Percentiles rank a stretch among this genome's conserved stretches.
Conservation (phyloP, 352 stramenopile species). For the Phytophthora multivora region DNA sequence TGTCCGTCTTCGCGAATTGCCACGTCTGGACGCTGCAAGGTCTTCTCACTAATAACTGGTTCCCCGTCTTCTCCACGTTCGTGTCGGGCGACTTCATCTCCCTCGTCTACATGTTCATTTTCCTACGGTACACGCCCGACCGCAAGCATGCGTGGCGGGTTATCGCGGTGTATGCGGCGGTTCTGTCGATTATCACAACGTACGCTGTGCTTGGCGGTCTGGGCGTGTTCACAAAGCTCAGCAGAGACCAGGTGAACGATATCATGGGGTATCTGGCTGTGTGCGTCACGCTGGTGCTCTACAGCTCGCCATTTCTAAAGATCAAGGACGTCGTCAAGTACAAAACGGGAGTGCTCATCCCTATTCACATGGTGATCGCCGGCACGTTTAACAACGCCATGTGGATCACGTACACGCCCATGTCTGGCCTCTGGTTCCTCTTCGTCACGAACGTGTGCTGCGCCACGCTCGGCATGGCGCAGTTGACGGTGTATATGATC, state of each 20-base stretch:
- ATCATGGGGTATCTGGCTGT: conserved; percentile 44
- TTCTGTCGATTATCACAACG: conserved; percentile 37
- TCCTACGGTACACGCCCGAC: conserved; percentile 30
- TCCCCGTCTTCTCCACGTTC: conserved; percentile 46
- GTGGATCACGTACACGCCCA: conserved; percentile 54
- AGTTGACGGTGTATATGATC: conserved; percentile 53
- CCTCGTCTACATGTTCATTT: conserved; percentile 36
- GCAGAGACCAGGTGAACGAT: conserved; percentile 29
- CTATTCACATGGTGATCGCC: conserved; percentile 58
- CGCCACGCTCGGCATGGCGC: conserved; percentile 32
- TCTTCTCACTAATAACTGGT: conserved; percentile 44
- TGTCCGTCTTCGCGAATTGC: conserved; percentile 49
- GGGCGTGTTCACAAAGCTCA: conserved; percentile 34
- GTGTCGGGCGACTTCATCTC: conserved; percentile 34
- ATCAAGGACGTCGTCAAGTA: conserved; percentile 50
- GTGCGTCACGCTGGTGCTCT: conserved; percentile 55
- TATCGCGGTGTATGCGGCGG: conserved; percentile 27
- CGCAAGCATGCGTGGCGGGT: conserved; percentile 19
- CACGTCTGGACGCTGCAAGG: conserved; percentile 53
- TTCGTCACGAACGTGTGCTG: conserved; percentile 59
- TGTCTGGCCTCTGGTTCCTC: conserved; percentile 54
- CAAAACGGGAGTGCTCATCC: conserved; percentile 54
- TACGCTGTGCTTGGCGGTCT: conserved; percentile 44
- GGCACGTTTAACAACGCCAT: conserved; percentile 61
- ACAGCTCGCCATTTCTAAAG: conserved; percentile 63